Conservation (phyloP, 768 basidiomycete genomes). For the Ephemerocybe angulata region DNA sequence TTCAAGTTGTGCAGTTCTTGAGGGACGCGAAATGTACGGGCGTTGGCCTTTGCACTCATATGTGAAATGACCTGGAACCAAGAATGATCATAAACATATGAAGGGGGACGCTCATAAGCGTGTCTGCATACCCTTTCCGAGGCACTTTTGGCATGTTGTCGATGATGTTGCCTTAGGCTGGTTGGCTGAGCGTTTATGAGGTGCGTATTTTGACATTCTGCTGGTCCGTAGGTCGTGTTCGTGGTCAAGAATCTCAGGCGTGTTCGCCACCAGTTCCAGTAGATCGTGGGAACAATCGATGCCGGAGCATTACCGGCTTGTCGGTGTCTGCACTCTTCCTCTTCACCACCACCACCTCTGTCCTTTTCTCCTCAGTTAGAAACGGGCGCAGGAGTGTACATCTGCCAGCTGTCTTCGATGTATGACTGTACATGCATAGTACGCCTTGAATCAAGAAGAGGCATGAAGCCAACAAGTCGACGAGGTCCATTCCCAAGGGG, state of each 20-base stretch:
- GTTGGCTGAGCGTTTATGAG: slow-evolving; percentile 60
- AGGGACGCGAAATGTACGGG: slow-evolving; percentile 87
- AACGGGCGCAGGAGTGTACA: too few relatives aligned
- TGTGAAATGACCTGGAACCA: slow-evolving; percentile 74
- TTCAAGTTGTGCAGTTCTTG: slow-evolving; percentile 81
- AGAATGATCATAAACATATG: background rate
- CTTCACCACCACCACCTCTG: too few relatives aligned
- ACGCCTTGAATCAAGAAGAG: too few relatives aligned
- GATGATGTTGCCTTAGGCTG: slow-evolving; percentile 60
- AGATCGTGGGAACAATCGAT: too few relatives aligned
- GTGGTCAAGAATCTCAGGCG: background rate
- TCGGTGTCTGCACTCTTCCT: too few relatives aligned
- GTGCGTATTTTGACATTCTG: slow-evolving; percentile 77
- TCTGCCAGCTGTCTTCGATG: too few relatives aligned
- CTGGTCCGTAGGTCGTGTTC: background rate
- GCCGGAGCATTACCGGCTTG: too few relatives aligned
- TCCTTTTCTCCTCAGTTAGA: too few relatives aligned
- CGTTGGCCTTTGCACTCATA: slow-evolving; percentile 82
- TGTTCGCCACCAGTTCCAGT: too few relatives aligned
- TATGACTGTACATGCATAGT: too few relatives aligned
- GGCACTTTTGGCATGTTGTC: slow-evolving; percentile 82
- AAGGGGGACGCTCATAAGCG: background rate
- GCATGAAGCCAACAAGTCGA: too few relatives aligned
- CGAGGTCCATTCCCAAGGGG: background rate
- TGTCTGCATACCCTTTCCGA: slow-evolving; percentile 51